Percentiles rank a stretch among this genome's conserved stretches.
phyloP scores from a whole-genome alignment of 176 grass and related monocot species.

The Juncus inflexus region DNA sequence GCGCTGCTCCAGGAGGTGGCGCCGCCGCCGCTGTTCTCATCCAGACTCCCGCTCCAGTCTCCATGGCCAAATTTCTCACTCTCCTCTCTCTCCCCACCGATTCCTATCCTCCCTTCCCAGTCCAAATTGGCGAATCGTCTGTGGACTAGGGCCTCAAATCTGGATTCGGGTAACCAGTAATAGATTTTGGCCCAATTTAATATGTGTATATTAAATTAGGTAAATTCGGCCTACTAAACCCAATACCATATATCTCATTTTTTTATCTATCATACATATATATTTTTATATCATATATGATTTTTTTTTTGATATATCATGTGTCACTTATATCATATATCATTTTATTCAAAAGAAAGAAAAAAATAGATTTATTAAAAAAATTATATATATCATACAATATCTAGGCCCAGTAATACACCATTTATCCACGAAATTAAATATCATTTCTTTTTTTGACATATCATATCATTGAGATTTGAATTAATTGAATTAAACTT shows the following conservation, averaged over 20 bases:
- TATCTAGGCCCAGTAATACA: too few relatives aligned
- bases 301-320: neutral
- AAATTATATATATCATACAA: too few relatives aligned
- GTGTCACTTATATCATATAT: too few relatives aligned
- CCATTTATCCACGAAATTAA: too few relatives aligned
- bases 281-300: neutral
- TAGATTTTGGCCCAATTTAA: neutral
- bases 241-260: neutral
- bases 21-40: slow-evolving; percentile 2
- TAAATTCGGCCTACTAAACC: neutral
- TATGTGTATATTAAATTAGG: neutral
- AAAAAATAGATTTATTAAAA: too few relatives aligned
- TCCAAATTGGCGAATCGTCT: neutral
- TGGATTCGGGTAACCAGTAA: too few relatives aligned
- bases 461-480: too few relatives aligned
- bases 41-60: slow-evolving; percentile 3
- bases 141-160: too few relatives aligned
- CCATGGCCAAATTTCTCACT: slow-evolving; percentile 6
- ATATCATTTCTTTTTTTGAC: too few relatives aligned
- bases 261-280: neutral
- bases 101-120: slow-evolving; percentile 1
- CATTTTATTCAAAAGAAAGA: too few relatives aligned
- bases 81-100: neutral
- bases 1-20: neutral
- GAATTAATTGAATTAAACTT: too few relatives aligned